Evolutionary conservation across 176 grass and related monocot genomes (phyloP).

Genomic region (Zea mays): Zm-B73-REFERENCE-NAM-5.0 NC_050104.1:101557501-101558000

Average conservation of each 20-base stretch:
- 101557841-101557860: constrained; percentile 14
- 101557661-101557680: constrained; percentile 28
- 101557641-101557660: constrained; percentile 38
- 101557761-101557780: constrained; percentile 14
- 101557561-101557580: constrained; percentile 23
- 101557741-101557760: constrained; percentile 24
- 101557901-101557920: constrained; percentile 49
- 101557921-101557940: constrained; percentile 34
- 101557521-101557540: constrained; percentile 32
- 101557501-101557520: constrained; percentile 26
- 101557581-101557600: constrained; percentile 39
- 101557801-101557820: constrained; percentile 36
- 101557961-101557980: constrained; percentile 23
- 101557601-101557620: constrained; percentile 37
- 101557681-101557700: constrained; percentile 24
- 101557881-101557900: constrained; percentile 59
- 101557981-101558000: constrained; percentile 34
- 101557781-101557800: constrained; percentile 19
- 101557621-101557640: constrained; percentile 30
- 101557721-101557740: constrained; percentile 35
- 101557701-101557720: constrained; percentile 51
- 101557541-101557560: constrained; percentile 40
- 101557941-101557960: constrained; percentile 13
- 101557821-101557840: constrained; percentile 28
- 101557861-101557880: constrained; percentile 53